These are phyloP conservation scores for Teratosphaeria nubilosa DNA, from an alignment of 2,329 filamentous ascomycete species.

Conservation along the genomic window DNA sequence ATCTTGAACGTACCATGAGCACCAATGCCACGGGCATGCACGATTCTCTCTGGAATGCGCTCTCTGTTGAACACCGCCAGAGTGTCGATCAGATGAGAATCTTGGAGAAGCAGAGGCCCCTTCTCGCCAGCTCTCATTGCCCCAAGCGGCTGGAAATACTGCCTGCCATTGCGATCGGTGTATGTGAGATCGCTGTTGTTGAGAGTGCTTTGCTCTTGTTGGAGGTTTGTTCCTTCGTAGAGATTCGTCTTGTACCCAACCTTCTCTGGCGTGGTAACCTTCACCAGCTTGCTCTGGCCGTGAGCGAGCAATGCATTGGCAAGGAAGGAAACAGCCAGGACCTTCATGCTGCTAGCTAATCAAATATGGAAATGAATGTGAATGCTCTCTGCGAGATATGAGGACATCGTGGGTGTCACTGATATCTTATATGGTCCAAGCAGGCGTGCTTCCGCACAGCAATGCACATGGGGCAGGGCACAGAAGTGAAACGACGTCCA, in stretches of 20 bases:
- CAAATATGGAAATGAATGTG: background rate
- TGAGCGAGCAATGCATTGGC: background rate
- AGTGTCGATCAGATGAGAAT: conserved; percentile 55
- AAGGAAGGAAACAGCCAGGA: background rate
- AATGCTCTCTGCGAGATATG: background rate
- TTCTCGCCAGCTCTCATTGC: conserved; percentile 40
- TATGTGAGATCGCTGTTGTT: conserved; percentile 23
- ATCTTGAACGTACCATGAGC: conserved; percentile 27
- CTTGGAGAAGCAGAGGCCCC: conserved; percentile 51
- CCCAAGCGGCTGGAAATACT: conserved; percentile 20
- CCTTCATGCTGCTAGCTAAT: background rate
- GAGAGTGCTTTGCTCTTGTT: conserved; percentile 14
- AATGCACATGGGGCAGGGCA: background rate
- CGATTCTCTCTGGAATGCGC: conserved; percentile 56
- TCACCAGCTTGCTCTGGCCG: background rate
- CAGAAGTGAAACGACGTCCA: background rate
- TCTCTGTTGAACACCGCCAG: conserved; percentile 62
- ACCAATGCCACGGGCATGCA: conserved; percentile 54
- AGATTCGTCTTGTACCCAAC: conserved; percentile 15
- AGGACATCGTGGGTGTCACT: background rate
- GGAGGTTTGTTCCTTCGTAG: conserved; percentile 17
- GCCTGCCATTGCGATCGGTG: conserved; percentile 20
- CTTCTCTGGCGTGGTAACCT: background rate
- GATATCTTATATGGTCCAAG: background rate
- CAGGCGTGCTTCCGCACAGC: background rate